Evolutionary conservation across 495 filamentous ascomycete species (phyloP), one percentile per base, ranked within the genome.

Genomic region (Barbatosphaeria neglecta): DNA sequence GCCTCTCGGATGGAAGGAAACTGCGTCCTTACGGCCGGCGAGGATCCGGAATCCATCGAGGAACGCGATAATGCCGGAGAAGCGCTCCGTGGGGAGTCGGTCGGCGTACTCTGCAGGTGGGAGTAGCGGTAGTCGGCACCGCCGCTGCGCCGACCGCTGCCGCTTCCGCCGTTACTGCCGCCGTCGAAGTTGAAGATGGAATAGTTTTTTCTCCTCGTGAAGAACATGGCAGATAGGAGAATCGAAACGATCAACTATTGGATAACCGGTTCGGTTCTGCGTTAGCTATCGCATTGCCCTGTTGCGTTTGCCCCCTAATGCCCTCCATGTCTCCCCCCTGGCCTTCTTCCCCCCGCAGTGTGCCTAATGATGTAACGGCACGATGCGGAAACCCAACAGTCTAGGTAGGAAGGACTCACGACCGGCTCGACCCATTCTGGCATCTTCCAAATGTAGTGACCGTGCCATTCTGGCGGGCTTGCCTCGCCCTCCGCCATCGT

Each of bases 231-330:
- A 19, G 61, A 60, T 48, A 75, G 45, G 45, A 79, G 68, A 24
- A 79, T 76, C 22, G 61, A 60, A 20, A 73, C 59, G 22, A 79
- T 73, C 33, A 77, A 68, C 75, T 77, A 39, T 8, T 2, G 11
- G 23, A 41, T 22, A 6, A n/a, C n/a, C n/a, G n/a, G n/a, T n/a
- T n/a, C n/a, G n/a, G n/a, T n/a, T n/a, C n/a, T n/a, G 9, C 22
- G 7, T 24, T 15, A 41, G 47, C 33, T 41, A 17, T 5, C 15
- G 18, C 11, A 7, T 35, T 7, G 4, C 2, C 2, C 2, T 13
- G 13, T 41, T 16, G 6, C 13, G 33, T 4, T 37, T 37, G 33
- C 10, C 2, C 2, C 8, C 22, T 15, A 35, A 16, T 4, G 5
- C 10, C 11, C 13, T n/a, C 31, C 13, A 15, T 35, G 3, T 35